Conservation (phyloP, 2,329 filamentous ascomycete species). For the Cladosporium phlei region DNA sequence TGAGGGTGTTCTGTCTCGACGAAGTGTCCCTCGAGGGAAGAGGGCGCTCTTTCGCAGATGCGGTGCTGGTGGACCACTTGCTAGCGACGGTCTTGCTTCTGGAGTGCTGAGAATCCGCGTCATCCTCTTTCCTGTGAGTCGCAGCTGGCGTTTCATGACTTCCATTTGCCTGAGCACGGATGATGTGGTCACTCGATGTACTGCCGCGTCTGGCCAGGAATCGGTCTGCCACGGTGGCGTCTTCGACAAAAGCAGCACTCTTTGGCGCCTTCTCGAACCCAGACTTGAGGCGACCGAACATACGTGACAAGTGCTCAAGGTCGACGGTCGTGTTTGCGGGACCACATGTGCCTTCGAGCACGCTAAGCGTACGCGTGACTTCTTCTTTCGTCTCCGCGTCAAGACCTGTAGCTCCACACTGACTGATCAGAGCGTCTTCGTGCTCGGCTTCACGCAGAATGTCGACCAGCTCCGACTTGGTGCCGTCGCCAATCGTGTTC, state of each 20-base stretch:
- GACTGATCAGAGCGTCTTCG: slow-evolving; percentile 16
- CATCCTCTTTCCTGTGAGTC: background rate
- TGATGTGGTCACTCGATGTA: background rate
- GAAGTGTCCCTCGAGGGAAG: background rate
- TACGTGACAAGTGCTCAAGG: slow-evolving; percentile 15
- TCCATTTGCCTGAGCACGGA: background rate
- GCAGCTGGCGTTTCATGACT: background rate
- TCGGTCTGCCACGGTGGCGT: slow-evolving; percentile 16
- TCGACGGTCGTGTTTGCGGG: slow-evolving; percentile 15
- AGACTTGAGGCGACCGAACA: slow-evolving; percentile 20
- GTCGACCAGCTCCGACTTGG: slow-evolving; percentile 15
- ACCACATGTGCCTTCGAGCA: slow-evolving; percentile 22
- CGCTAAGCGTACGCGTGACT: slow-evolving; percentile 19
- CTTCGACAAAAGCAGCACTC: slow-evolving; percentile 14
- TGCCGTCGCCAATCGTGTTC: slow-evolving; percentile 8
- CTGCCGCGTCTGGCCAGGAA: slow-evolving; percentile 13
- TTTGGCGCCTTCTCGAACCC: slow-evolving; percentile 16
- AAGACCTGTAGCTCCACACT: slow-evolving; percentile 3
- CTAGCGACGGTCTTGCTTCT: slow-evolving; percentile 16
- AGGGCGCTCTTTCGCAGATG: slow-evolving; percentile 16
- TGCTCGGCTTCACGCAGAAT: slow-evolving; percentile 16
- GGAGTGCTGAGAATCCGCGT: slow-evolving; percentile 2
- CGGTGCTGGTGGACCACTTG: slow-evolving; percentile 28
- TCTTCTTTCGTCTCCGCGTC: slow-evolving; percentile 17
- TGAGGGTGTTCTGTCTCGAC: background rate